Conservation (phyloP, 371 early-diverging fungal species). For the Sporodiniella umbellata region DNA sequence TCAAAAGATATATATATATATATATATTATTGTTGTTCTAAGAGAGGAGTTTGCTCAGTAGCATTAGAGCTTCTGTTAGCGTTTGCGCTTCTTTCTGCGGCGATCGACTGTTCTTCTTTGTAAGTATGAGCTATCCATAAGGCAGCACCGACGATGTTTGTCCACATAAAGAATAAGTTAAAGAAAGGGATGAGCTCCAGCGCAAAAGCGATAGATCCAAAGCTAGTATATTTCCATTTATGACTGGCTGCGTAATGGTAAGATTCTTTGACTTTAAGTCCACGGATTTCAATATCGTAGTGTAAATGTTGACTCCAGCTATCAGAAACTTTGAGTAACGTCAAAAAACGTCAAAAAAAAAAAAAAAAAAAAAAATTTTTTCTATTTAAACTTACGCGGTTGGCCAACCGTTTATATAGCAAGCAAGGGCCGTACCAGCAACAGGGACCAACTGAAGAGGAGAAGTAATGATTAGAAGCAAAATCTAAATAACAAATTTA, state of each 20-base stretch:
- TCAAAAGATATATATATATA: no score
- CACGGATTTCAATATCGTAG: constrained; percentile 47
- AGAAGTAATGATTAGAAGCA: constrained; percentile 37
- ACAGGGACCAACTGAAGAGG: constrained; percentile 53
- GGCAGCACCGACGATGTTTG: constrained; percentile 66
- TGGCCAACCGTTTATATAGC: constrained; percentile 43
- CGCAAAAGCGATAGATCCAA: constrained; percentile 53
- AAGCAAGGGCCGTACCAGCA: constrained; percentile 40
- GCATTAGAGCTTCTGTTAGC: constrained; percentile 1
- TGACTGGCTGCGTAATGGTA: constrained; percentile 21
- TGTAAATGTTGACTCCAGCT: constrained; percentile 39
- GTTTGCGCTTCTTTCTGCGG: background rate
- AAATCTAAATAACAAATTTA: constrained; percentile 16
- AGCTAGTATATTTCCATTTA: constrained; percentile 31
- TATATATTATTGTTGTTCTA: background rate
- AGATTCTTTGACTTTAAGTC: constrained; percentile 28
- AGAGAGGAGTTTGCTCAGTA: constrained; percentile 12
- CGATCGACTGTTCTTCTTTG: constrained; percentile 8
- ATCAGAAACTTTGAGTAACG: background rate
- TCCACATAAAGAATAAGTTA: constrained; percentile 59
- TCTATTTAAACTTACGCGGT: constrained; percentile 19
- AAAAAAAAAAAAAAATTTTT: background rate
- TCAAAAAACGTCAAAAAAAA: background rate
- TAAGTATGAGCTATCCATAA: constrained; percentile 60
- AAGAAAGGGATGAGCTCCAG: constrained; percentile 60